Conservation (phyloP, 1,284 basidiomycete species). For the Wallemia hederae region DNA sequence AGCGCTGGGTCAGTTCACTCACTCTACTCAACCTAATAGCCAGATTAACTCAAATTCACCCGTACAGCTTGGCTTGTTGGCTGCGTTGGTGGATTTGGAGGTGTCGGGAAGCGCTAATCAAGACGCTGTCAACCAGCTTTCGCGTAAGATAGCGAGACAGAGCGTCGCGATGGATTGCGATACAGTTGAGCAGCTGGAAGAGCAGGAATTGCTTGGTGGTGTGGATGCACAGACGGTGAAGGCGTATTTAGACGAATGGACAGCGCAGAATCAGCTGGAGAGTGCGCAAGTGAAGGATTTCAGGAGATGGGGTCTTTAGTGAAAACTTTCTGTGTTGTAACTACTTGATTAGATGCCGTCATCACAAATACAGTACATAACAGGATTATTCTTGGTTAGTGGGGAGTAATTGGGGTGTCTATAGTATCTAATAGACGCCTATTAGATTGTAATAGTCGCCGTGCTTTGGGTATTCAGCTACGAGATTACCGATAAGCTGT, state of each 20-base stretch:
- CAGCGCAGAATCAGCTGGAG: neutral
- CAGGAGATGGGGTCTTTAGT: neutral
- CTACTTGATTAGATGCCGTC: neutral
- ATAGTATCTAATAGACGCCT: neutral
- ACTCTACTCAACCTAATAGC: neutral
- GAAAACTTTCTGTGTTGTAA: neutral
- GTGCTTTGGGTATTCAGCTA: neutral
- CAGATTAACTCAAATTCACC: neutral
- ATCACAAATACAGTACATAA: neutral
- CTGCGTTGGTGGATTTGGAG: neutral
- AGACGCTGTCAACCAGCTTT: neutral
- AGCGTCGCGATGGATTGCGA: neutral
- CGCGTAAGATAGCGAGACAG: neutral
- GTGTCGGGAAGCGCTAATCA: neutral
- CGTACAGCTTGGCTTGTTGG: neutral
- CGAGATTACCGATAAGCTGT: neutral
- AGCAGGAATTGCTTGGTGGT: neutral
- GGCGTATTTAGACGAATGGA: neutral
- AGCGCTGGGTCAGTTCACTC: neutral
- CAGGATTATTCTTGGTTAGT: neutral
- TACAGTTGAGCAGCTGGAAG: neutral
- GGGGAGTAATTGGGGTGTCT: constrained; percentile 1
- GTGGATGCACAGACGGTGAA: neutral
- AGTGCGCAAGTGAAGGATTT: neutral
- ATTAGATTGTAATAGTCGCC: neutral